A percentile compares a stretch with the other conserved stretches of the same genome.
Conservation (phyloP, 1,139 yeast species). For the Nematodospora anomalae region DNA sequence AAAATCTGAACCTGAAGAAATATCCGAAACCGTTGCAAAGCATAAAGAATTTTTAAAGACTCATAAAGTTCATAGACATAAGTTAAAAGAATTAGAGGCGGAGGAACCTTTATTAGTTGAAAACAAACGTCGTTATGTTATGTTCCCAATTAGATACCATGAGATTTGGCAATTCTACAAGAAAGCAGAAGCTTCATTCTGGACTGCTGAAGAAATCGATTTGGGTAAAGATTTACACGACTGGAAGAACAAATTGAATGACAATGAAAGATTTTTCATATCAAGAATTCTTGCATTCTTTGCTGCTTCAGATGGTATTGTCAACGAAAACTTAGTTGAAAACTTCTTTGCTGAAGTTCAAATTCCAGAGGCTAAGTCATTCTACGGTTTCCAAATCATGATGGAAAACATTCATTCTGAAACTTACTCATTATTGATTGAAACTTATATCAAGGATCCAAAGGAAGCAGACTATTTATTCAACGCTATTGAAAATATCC, state of each 20-base stretch:
- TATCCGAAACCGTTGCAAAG: slow-evolving; percentile 18
- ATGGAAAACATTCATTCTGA: slow-evolving; percentile 99
- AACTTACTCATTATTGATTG: slow-evolving; percentile 91
- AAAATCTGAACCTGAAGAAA: slow-evolving; percentile 19
- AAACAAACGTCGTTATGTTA: slow-evolving; percentile 86
- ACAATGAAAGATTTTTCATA: slow-evolving; percentile 86
- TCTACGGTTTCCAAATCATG: slow-evolving; percentile 99
- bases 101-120: slow-evolving; percentile 88
- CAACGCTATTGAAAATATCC: slow-evolving; percentile 92
- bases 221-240: slow-evolving; percentile 86
- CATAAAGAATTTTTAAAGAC: slow-evolving; percentile 58
- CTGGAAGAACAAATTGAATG: slow-evolving; percentile 83
- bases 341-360: slow-evolving; percentile 97
- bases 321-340: slow-evolving; percentile 94
- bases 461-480: slow-evolving; percentile 84
- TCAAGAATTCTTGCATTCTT: slow-evolving; percentile 95
- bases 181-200: slow-evolving; percentile 98
- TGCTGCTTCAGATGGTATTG: slow-evolving; percentile 98
- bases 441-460: slow-evolving; percentile 93
- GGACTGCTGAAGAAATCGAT: slow-evolving; percentile 99
- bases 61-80: slow-evolving; percentile 69
- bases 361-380: slow-evolving; percentile 96
- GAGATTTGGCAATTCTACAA: slow-evolving; percentile 99
- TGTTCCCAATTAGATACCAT: slow-evolving; percentile 96
- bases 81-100: slow-evolving; percentile 71